phyloP scores from a whole-genome alignment of 257 asterid species.

The Nicotiana otophora region DNA sequence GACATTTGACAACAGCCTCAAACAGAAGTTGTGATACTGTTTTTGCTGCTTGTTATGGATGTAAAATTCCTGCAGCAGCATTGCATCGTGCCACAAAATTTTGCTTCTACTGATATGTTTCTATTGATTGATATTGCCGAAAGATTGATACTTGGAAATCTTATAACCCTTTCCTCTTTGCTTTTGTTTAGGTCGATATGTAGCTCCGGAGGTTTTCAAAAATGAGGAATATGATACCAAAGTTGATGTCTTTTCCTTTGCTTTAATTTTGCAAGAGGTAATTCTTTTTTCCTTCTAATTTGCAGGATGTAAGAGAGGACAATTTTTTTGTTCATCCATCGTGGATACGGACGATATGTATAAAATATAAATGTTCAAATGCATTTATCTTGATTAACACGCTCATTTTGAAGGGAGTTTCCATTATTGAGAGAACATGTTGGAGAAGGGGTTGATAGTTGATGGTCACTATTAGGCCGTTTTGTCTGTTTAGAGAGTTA shows the following conservation, averaged over 20 bases:
- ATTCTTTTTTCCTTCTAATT: neutral
- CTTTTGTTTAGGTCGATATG: constrained; percentile 64
- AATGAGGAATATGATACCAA: constrained; percentile 88
- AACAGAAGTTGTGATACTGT: neutral
- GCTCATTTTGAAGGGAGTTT: neutral
- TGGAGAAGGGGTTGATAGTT: neutral
- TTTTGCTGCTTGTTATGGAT: neutral
- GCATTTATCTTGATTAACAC: neutral
- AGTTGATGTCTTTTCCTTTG: constrained; percentile 96
- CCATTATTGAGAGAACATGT: neutral
- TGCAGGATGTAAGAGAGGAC: neutral
- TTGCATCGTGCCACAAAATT: neutral
- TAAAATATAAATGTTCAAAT: neutral
- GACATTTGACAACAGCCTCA: neutral
- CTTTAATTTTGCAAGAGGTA: constrained; percentile 92
- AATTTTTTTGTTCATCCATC: neutral
- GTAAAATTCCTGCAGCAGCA: neutral
- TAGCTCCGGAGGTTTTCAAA: constrained; percentile 89
- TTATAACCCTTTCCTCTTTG: neutral
- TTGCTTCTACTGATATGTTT: neutral
- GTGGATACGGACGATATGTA: neutral
- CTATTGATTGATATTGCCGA: neutral
- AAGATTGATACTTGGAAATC: neutral
- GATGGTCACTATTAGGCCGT: neutral
- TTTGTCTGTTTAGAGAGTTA: neutral